A percentile compares a stretch with the other conserved stretches of the same genome.
These are phyloP conservation scores for Hirsutella minnesotensis DNA, from an alignment of 2,329 filamentous ascomycete species.

Conservation along the genomic window DNA sequence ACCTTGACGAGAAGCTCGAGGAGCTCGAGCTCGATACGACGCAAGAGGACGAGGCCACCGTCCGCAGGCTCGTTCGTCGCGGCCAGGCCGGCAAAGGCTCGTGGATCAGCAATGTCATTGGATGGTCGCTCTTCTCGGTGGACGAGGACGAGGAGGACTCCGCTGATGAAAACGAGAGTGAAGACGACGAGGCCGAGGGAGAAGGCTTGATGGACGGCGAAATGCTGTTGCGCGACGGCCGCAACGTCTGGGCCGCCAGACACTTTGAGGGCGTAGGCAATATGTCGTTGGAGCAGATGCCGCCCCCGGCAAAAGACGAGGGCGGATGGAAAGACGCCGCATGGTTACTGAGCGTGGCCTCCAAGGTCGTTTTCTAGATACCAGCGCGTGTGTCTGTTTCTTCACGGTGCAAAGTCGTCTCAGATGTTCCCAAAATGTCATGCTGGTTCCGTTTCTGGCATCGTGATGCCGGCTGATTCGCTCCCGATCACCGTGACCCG, in stretches of 20 bases:
- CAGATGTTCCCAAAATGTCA: too few species aligned
- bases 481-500: too few species aligned
- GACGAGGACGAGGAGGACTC: constrained; percentile 46
- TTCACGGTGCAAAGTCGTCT: too few species aligned
- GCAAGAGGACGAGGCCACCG: constrained; percentile 45
- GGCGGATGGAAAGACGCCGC: constrained; percentile 56
- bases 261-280: constrained; percentile 29
- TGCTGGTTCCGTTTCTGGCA: too few species aligned
- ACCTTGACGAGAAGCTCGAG: constrained; percentile 48
- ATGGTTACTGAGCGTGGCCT: constrained; percentile 54
- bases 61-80: constrained; percentile 43
- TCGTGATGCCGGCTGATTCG: too few species aligned
- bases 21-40: constrained; percentile 37
- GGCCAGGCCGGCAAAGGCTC: constrained; percentile 39
- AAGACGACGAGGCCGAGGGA: constrained; percentile 16
- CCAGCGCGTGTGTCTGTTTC: background rate
- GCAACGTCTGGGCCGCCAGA: constrained; percentile 20
- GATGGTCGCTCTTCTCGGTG: constrained; percentile 51
- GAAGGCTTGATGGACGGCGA: constrained; percentile 14
- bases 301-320: constrained; percentile 36
- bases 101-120: constrained; percentile 47
- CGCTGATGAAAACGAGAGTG: constrained; percentile 28
- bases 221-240: constrained; percentile 13
- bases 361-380: constrained; percentile 44
- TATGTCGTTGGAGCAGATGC: constrained; percentile 33